Evolutionary conservation across 257 asterid genomes (phyloP).

Genomic region (Scutellaria baicalensis): DNA sequence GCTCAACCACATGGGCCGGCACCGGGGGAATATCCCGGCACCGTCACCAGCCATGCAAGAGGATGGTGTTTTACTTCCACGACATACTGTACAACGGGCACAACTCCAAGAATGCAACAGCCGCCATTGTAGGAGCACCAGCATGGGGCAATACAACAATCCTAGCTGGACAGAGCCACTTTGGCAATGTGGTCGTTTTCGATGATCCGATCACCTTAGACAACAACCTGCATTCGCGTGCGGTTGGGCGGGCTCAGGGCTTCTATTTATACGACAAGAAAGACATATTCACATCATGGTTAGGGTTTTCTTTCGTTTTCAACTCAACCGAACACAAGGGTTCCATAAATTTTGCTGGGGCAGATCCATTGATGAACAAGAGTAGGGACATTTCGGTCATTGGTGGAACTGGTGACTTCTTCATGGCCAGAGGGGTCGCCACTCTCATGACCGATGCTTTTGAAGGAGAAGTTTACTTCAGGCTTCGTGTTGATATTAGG

Average conservation of each 20-base stretch:
- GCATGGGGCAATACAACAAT: constrained; percentile 58
- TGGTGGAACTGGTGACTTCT: constrained; percentile 88
- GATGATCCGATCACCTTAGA: constrained; percentile 78
- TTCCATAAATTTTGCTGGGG: constrained; percentile 58
- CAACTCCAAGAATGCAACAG: constrained; percentile 57
- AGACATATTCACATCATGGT: constrained; percentile 47
- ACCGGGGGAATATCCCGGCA: background rate
- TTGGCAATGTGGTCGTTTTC: constrained; percentile 59
- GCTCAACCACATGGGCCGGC: constrained; percentile 5
- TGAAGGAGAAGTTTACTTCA: constrained; percentile 65
- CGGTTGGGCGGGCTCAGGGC: constrained; percentile 83
- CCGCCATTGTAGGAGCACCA: constrained; percentile 62
- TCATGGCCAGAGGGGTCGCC: constrained; percentile 84
- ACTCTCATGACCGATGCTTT: constrained; percentile 58
- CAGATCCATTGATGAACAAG: constrained; percentile 71
- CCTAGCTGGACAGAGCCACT: constrained; percentile 31
- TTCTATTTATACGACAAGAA: constrained; percentile 52
- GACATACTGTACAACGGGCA: constrained; percentile 68
- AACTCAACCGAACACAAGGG: constrained; percentile 58
- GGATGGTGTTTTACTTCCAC: constrained; percentile 54
- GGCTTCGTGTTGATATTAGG: constrained; percentile 54
- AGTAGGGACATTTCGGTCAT: constrained; percentile 72
- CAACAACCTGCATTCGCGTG: constrained; percentile 51
- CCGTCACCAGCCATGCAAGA: constrained; percentile 42
- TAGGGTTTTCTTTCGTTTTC: constrained; percentile 62